Base-by-base conservation (phyloP, 768 basidiomycete species). In the Leucogyrophana mollusca region DNA sequence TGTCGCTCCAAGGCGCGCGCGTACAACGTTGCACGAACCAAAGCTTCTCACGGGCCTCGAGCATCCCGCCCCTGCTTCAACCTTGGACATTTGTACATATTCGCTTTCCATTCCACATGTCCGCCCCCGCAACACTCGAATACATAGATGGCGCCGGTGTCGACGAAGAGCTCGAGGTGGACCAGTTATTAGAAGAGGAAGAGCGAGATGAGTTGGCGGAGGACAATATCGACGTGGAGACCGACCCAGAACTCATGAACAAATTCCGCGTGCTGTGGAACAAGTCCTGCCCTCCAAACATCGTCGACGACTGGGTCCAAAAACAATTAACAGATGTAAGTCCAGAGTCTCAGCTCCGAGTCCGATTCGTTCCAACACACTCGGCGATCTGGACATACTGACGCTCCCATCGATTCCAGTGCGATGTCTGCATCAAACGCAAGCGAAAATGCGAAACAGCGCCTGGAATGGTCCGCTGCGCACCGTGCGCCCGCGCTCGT, bases 141-240 rank as follows among this genome's bases (percentile, higher is more conserved):
- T 13, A 30, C 13, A 30, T 13, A 7, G 27, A 30, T 7, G 27
- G 27, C 10, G 13, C 7, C 11, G 7, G 35, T 9, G 33, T 27
- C 18, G 34, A 20, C 6, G 42, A 48, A 36, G 47, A 48, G 35
- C 47, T 32, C 20, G 47, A 48, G 30, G 47, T 45, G 10, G 47
- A 48, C 11, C 22, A 44, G 9, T 34, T 48, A 16, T 42, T 48
- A 18, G 33, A 48, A 7, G 20, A 18, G n/a, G 42, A 30, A 21
- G 20, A 18, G n/a, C 25, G 22, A 21, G 42, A 34, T 13, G 27
- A 30, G 13, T 6, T 30, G 27, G 27, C 13, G 33, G 17, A 27
- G 16, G 47, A 44, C 17, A 21, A 14, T 14, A 9, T 33, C 9
- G 21, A 30, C 0, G 4, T 34, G 11, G 17, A 14, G 2, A 32